These are phyloP conservation scores for Pichia manshurica DNA, from an alignment of 805 yeast genomes.

Conservation along the genomic window DNA sequence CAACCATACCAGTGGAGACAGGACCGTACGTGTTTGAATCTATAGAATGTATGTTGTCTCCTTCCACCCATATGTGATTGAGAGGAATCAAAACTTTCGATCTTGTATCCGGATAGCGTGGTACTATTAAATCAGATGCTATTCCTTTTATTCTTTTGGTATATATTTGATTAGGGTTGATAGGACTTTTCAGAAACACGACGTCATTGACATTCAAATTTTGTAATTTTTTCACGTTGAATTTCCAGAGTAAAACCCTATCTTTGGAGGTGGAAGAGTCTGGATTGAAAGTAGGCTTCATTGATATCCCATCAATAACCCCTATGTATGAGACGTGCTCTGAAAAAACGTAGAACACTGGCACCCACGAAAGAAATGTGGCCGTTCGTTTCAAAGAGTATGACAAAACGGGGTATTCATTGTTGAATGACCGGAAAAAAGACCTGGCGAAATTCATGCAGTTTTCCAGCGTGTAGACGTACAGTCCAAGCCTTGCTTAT, in stretches of 20 bases:
- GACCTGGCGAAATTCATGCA: neutral
- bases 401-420: slow-evolving; percentile 16
- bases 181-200: slow-evolving; percentile 71
- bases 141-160: slow-evolving; percentile 76
- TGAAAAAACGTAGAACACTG: slow-evolving; percentile 62
- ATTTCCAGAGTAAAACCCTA: slow-evolving; percentile 67
- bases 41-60: slow-evolving; percentile 78
- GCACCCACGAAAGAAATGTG: slow-evolving; percentile 63
- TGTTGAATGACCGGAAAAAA: neutral
- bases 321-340: slow-evolving; percentile 72
- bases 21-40: slow-evolving; percentile 91
- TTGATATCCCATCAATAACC: slow-evolving; percentile 71
- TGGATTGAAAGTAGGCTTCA: slow-evolving; percentile 82
- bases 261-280: slow-evolving; percentile 38
- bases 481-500: too few species aligned
- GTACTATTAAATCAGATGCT: slow-evolving; percentile 62
- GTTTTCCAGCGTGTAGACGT: too few species aligned
- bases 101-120: slow-evolving; percentile 65
- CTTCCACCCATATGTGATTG: slow-evolving; percentile 91
- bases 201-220: slow-evolving; percentile 61
- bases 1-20: slow-evolving; percentile 68
- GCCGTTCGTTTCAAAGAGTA: slow-evolving; percentile 30
- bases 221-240: slow-evolving; percentile 42
- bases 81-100: slow-evolving; percentile 58
- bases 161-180: slow-evolving; percentile 67